Base-by-base conservation (phyloP, 2,329 filamentous ascomycete genomes). In the Microsporum ferrugineum region DNA sequence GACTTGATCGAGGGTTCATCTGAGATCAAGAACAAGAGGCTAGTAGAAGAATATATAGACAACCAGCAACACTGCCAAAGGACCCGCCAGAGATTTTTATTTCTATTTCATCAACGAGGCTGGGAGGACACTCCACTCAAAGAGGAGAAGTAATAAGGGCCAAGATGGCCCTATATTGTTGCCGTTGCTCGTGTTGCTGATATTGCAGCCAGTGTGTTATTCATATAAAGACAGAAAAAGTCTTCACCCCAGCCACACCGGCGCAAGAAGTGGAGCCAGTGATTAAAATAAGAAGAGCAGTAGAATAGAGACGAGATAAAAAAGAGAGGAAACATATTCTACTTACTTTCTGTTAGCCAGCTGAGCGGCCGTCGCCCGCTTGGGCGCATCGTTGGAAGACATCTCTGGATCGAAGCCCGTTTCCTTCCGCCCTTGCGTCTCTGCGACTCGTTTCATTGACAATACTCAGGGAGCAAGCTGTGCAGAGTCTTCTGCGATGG, bases 301-400 rank as follows among this genome's bases (percentile, higher is more conserved):
- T 39, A 34, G 38, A 58, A 31, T 29, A 23, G 36, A 62, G 33
- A 27, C 43, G 41, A 33, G 31, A 53, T 58, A 45, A 27, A 6
- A 57, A 33, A 5, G 8, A 36, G 10, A 43, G 5, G 47, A 34
- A 23, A 38, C 31, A 58, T 27, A 23, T 29, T 43, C n/a, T 33
- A 82, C 80, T 77, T 74, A 82, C 80, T 78, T 82, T 73, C 80
- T 77, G 63, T 70, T 72, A 36, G 80, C 80, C 71, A 82, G 58
- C 71, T 82, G 80, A 43, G 80, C 79, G 43, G 80, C 80, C 33
- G 79, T 82, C 38, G 80, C 80, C 70, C 75, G 76, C 66, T 77
- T 74, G 31, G 77, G 76, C 65, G 74, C 72, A 1, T 81, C 79
- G 55, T 73, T 74, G 36, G 72, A 73, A 57, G 72, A 71, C 73